Base-by-base conservation (phyloP, 768 basidiomycete species). In the Mrakia hoshinonis region DNA sequence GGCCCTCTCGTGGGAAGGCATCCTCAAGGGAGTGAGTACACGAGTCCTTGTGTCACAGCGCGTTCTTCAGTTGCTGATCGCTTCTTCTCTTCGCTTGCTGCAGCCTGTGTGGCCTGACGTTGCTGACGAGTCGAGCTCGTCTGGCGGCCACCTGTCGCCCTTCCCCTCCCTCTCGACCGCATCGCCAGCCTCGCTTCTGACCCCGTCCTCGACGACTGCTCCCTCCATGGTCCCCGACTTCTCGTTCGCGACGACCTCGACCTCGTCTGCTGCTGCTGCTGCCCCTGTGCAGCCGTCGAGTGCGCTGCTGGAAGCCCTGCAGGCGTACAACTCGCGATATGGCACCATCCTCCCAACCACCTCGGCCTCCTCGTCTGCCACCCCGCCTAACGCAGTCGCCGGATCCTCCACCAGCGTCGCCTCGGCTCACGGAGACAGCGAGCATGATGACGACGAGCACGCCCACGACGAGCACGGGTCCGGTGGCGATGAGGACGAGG, bases 251-350 rank as follows among this genome's bases (percentile, higher is more conserved):
- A 11, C 20, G 15, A 24, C 18, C 3, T 38, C 52, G 38, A 47
- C n/a, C 22, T n/a, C n/a, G n/a, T 54, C 67, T 26, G 55, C 55
- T 12, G 39, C 43, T 2, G 22, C 13, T 12, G 43, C 67, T 31
- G 22, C 52, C 2, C n/a, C 46, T 31, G 47, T 43, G 31, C 51
- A 62, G 29, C 51, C 48, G 7, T 54, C 62, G 36, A 55, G 10
- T 18, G 26, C 51, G 26, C 63, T 70, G n/a, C 49, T 70, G 7
- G 69, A 48, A 12, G 26, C 49, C n/a, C 49, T 70, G 48, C 15
- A 18, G 34, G 9, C 34, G 29, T 70, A 70, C 69, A 65, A 70
- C 52, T 11, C 62, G 15, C 29, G 26, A 26, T 70, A 70, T 31
- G 69, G 69, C 18, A 52, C 69, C 43, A 31, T 65, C 22, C 68